phyloP scores from a whole-genome alignment of 768 basidiomycete species.

The Amanita jacksonii region DNA sequence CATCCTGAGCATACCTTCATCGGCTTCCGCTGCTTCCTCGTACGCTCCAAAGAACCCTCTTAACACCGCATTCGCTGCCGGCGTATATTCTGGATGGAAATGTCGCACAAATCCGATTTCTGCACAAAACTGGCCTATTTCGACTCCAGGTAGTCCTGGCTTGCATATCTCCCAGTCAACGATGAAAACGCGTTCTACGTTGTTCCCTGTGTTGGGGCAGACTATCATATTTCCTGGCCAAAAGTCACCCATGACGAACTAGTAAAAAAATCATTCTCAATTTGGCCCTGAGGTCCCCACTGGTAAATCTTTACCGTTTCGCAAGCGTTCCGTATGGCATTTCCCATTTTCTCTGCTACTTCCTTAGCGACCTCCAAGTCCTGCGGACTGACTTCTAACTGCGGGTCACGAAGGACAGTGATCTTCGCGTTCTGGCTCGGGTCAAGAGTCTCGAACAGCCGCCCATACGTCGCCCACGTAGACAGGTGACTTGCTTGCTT shows the following conservation, averaged over 20 bases:
- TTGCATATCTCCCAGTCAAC: slow-evolving; percentile 62
- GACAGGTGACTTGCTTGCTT: slow-evolving; percentile 30
- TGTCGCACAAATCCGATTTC: slow-evolving; percentile 43
- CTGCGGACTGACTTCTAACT: slow-evolving; percentile 26
- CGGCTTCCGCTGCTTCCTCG: slow-evolving; percentile 17
- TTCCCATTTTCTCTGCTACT: slow-evolving; percentile 16
- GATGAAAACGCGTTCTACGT: slow-evolving; percentile 33
- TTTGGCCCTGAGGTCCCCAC: too few species aligned
- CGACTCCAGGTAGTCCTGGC: slow-evolving; percentile 46
- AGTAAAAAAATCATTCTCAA: too few species aligned
- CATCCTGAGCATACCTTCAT: slow-evolving; percentile 21
- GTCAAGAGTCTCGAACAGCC: slow-evolving; percentile 28
- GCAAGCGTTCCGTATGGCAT: slow-evolving; percentile 18
- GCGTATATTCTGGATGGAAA: slow-evolving; percentile 33
- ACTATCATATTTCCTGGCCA: slow-evolving; percentile 65
- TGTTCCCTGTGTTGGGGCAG: slow-evolving; percentile 21
- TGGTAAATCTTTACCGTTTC: slow-evolving; percentile 20
- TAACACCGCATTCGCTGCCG: slow-evolving; percentile 27
- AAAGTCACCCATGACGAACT: slow-evolving; percentile 62
- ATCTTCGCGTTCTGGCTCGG: slow-evolving; percentile 17
- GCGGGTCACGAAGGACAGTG: slow-evolving; percentile 31
- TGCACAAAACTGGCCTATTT: slow-evolving; percentile 56
- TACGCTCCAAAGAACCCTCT: slow-evolving; percentile 40
- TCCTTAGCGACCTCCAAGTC: slow-evolving; percentile 22
- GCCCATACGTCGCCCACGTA: slow-evolving; percentile 33